These are phyloP conservation scores for Pseudomassariella vexata DNA, from an alignment of 2,329 filamentous ascomycete species.

Conservation along the genomic window DNA sequence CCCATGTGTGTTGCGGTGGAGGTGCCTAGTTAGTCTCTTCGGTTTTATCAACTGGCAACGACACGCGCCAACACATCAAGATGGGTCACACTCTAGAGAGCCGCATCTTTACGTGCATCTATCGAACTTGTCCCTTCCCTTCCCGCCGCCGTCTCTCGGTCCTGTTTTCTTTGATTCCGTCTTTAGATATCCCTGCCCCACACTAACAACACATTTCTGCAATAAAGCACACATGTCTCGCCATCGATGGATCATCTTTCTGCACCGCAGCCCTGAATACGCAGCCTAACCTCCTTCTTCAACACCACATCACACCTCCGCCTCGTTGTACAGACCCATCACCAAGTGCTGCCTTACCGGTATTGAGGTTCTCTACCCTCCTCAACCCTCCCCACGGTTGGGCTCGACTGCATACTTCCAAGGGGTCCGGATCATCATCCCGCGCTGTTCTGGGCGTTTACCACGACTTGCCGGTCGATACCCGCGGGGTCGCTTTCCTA, in stretches of 20 bases:
- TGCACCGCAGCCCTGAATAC: slow-evolving; percentile 42
- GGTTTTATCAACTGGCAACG: slow-evolving; percentile 73
- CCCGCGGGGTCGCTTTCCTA: slow-evolving; percentile 15
- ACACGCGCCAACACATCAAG: slow-evolving; percentile 88
- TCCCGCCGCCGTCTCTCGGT: slow-evolving; percentile 19
- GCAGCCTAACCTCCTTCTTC: slow-evolving; percentile 39
- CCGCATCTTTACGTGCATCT: slow-evolving; percentile 61
- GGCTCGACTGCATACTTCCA: slow-evolving; percentile 49
- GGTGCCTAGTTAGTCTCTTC: slow-evolving; percentile 57
- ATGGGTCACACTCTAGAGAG: slow-evolving; percentile 65
- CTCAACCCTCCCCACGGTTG: slow-evolving; percentile 38
- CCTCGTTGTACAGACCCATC: slow-evolving; percentile 31
- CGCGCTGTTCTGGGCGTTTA: slow-evolving; percentile 18
- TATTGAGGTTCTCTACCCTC: slow-evolving; percentile 26
- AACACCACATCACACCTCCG: slow-evolving; percentile 32
- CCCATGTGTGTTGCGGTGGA: slow-evolving; percentile 54
- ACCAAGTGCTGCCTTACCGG: slow-evolving; percentile 27
- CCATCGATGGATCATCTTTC: slow-evolving; percentile 47
- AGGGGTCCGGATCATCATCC: slow-evolving; percentile 25
- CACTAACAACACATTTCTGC: slow-evolving; percentile 46
- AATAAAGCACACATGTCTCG: slow-evolving; percentile 63
- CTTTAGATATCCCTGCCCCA: slow-evolving; percentile 43
- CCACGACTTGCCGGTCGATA: slow-evolving; percentile 16
- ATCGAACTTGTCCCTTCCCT: slow-evolving; percentile 35
- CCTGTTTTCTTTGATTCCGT: slow-evolving; percentile 28